Base-by-base conservation (phyloP, 371 early-diverging fungal species). In the Actinomortierella ambigua region DNA sequence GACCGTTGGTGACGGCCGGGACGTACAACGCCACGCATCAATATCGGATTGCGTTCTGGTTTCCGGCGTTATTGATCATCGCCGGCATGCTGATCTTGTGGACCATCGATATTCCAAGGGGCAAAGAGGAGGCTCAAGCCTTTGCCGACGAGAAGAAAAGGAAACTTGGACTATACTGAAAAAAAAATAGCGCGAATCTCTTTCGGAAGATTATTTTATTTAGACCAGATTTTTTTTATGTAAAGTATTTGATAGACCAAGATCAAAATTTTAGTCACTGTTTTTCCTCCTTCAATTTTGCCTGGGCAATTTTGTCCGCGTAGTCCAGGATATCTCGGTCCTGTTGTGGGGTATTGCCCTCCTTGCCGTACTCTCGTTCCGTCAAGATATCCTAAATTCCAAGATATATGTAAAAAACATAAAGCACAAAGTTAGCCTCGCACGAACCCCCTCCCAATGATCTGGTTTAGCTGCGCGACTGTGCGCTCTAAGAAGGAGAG, bases 1-100 rank as follows among this genome's bases (percentile, higher is more conserved):
- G 88, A 0, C 87, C 88, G 15, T 59, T 87, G 14, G 70, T 84
- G 3, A 79, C 83, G 27, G 90, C 77, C 0, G 76, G 63, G 14
- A 83, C 88, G 39, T 62, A 67, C 14, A 58, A 62, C 0, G 50
- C 41, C 4, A 68, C 77, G 1, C 53, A 59, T 9, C 69, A 77
- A 44, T 68, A 78, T 28, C 57, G 80, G 28, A 66, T 53, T 41
- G 78, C 70, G 29, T 77, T 78, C 52, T 70, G 61, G 44, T 83
- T 85, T 49, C 63, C 83, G 9, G 34, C 59, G 17, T 66, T 49
- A 0, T 11, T 71, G 29, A 62, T 71, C 20, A 23, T 39, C 3
- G 7, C 81, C 4, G 79, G 71, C 9, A 71, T 73, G 17, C n/a
- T 76, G 11, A 48, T 75, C 5, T 41, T 83, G n/a, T 56, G 47